Evolutionary conservation across 495 filamentous ascomycete species (phyloP), one percentile per base, ranked within the genome.

Genomic region (Neurospora sp.): DNA sequence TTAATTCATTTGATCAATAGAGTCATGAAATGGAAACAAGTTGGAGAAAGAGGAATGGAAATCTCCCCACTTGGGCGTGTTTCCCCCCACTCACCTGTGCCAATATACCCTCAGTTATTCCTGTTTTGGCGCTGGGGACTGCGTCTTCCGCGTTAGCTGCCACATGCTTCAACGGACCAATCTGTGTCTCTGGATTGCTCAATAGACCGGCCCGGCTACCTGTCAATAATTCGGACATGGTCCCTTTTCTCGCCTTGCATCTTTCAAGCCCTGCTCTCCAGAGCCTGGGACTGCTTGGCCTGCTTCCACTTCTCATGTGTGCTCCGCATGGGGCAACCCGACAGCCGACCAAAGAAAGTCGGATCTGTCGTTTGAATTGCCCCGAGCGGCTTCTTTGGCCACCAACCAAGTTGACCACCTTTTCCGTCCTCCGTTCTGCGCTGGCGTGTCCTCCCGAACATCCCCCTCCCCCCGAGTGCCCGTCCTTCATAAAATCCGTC

Each of bases 271-370:
- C 27, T 31, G 27, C 27, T 31, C 27, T 31, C 27, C 20, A 59
- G 69, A 53, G 65, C 73, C 68, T 73, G 74, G 73, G 71, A 71
- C 44, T 69, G 45, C 65, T 73, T 75, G 42, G 65, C 68, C 44
- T 73, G 68, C 22, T 70, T 65, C 16, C 68, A 27, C 5, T 69
- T 41, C 73, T 72, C 73, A 65, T 20, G 45, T 68, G 14, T 73
- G 41, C 76, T 78, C 76, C 77, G 76, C 77, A 74, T 77, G 71
- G 74, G 73, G 69, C 61, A 73, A 74, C 73, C 73, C 76, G 70
- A 75, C 72, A 71, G 69, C 71, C 69, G 61, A 78, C 53, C 20
- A 27, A 61, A 35, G 12, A 65, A 65, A 65, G 53, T 65, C 27
- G 53, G 77, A 75, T 75, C 73, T 74, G 71, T 71, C 69, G 41